Conservation (phyloP, 2,329 filamentous ascomycete species). For the Apiospora arundinis region DNA sequence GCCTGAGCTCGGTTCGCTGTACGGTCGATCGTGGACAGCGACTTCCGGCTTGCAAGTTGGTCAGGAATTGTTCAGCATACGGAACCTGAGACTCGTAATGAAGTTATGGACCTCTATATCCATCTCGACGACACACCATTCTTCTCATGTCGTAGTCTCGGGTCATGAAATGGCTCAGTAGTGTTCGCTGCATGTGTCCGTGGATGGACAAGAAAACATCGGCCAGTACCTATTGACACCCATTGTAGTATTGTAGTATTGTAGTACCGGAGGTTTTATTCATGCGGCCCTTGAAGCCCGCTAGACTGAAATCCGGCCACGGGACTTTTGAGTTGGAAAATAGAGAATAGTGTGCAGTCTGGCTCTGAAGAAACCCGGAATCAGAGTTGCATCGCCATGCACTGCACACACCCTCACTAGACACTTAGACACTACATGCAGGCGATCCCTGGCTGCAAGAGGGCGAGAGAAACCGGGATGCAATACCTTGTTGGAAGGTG, state of each 20-base stretch:
- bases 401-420: background rate
- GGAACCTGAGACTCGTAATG: background rate
- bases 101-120: background rate
- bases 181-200: background rate
- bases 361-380: constrained; percentile 1
- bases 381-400: constrained; percentile 12
- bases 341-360: background rate
- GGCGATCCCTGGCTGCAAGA: constrained; percentile 8
- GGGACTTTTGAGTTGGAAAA: background rate
- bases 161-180: background rate
- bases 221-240: background rate
- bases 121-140: background rate
- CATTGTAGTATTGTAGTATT: no score
- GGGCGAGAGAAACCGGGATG: constrained; percentile 7
- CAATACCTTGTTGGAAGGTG: constrained; percentile 5
- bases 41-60: background rate
- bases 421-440: background rate
- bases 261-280: background rate
- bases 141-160: background rate
- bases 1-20: background rate
- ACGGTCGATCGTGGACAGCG: constrained; percentile 8
- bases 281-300: constrained; percentile 8
- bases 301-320: background rate
- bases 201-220: background rate
- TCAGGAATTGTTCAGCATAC: background rate